These are phyloP conservation scores for Globisporangium ultimum DNA, from an alignment of 352 stramenopile genomes.

Conservation along the genomic window DNA sequence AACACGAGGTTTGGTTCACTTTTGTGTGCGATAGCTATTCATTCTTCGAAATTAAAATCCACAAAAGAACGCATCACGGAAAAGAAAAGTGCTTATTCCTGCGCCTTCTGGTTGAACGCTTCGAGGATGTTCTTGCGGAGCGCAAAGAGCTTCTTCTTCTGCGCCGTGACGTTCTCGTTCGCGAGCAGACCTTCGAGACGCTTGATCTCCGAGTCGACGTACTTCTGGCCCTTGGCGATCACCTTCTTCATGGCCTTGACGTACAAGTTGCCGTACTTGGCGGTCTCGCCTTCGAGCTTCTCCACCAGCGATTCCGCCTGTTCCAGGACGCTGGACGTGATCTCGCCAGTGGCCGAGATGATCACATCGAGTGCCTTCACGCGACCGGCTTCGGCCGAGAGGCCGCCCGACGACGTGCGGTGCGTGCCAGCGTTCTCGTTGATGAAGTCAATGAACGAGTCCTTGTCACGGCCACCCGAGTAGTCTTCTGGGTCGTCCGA, in stretches of 20 bases:
- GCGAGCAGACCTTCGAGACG: conserved; percentile 73
- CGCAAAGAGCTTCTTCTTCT: conserved; percentile 90
- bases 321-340: conserved; percentile 65
- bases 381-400: conserved; percentile 69
- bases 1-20: not conserved
- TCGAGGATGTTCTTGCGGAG: conserved; percentile 90
- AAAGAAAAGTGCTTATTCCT: conserved; percentile 21
- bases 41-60: not conserved
- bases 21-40: not conserved
- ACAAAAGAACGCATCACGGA: conserved; percentile 2
- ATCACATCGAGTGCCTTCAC: conserved; percentile 84
- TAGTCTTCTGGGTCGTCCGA: conserved; percentile 86
- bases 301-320: conserved; percentile 72
- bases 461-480: conserved; percentile 75
- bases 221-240: conserved; percentile 77
- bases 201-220: conserved; percentile 82
- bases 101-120: conserved; percentile 45
- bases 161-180: conserved; percentile 76
- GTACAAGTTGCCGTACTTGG: conserved; percentile 84
- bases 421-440: conserved; percentile 89
- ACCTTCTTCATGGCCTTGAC: conserved; percentile 92
- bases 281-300: conserved; percentile 54
- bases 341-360: conserved; percentile 66
- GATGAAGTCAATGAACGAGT: conserved; percentile 86
- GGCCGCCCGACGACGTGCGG: conserved; percentile 71